Evolutionary conservation across 495 filamentous ascomycete species (phyloP).

Genomic region (Aspergillus asperescens): DNA sequence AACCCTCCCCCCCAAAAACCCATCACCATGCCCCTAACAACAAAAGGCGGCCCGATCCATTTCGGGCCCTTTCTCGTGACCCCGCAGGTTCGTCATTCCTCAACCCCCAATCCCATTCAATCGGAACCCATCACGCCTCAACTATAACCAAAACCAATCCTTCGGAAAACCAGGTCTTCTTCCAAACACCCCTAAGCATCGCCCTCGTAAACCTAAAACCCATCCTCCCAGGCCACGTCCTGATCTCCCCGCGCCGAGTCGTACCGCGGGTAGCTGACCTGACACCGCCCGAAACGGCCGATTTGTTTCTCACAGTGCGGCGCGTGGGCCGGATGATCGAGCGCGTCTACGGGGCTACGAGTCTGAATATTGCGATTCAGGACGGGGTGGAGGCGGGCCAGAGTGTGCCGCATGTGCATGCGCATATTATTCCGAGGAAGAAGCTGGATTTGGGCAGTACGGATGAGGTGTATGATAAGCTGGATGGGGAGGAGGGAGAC

Average conservation of each 20-base stretch:
- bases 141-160: not conserved
- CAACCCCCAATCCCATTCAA: not conserved
- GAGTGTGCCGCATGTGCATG: slow-evolving; percentile 85
- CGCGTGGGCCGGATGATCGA: slow-evolving; percentile 73
- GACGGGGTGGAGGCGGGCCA: slow-evolving; percentile 87
- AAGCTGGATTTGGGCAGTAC: slow-evolving; percentile 50
- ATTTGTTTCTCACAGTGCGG: slow-evolving; percentile 81
- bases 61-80: slow-evolving; percentile 47
- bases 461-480: slow-evolving; percentile 69
- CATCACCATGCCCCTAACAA: slow-evolving; percentile 10
- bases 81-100: slow-evolving; percentile 30
- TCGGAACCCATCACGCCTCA: not conserved
- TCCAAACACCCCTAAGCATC: slow-evolving; percentile 70
- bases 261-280: slow-evolving; percentile 75
- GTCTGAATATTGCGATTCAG: slow-evolving; percentile 88
- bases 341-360: slow-evolving; percentile 58
- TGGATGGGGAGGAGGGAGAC: slow-evolving; percentile 84
- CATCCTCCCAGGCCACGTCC: slow-evolving; percentile 86
- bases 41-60: slow-evolving; percentile 34
- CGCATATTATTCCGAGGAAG: slow-evolving; percentile 83
- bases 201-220: slow-evolving; percentile 93
- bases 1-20: not conserved
- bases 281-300: slow-evolving; percentile 63
- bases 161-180: slow-evolving; percentile 65
- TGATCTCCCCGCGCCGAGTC: slow-evolving; percentile 56